Conservation (phyloP, 2,329 filamentous ascomycete species). For the Herpotrichia juniperi region DNA sequence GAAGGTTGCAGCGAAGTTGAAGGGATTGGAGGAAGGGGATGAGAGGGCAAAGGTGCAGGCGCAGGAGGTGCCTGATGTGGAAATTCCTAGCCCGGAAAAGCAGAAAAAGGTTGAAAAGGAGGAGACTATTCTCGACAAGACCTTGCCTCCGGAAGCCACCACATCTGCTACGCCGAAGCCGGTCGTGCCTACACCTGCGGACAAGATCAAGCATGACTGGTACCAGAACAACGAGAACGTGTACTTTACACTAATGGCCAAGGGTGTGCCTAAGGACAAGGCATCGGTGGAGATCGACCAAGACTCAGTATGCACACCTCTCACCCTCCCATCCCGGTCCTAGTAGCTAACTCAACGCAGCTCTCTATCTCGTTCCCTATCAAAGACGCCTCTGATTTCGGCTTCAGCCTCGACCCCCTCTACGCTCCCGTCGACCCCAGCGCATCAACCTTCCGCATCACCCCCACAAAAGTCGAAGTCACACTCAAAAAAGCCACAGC, state of each 20-base stretch:
- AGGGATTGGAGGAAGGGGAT: conserved; percentile 56
- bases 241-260: conserved; percentile 69
- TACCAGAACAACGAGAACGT: conserved; percentile 68
- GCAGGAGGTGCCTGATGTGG: conserved; percentile 60
- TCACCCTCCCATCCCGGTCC: background rate
- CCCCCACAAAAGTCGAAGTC: conserved; percentile 81
- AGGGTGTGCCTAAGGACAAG: conserved; percentile 65
- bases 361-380: conserved; percentile 66
- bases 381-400: conserved; percentile 59
- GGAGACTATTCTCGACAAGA: conserved; percentile 20
- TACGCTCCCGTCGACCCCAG: conserved; percentile 68
- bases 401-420: conserved; percentile 69
- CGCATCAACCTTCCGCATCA: conserved; percentile 67
- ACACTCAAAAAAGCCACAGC: conserved; percentile 69
- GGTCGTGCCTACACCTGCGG: conserved; percentile 50
- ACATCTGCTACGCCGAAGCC: conserved; percentile 24
- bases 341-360: conserved; percentile 18
- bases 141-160: conserved; percentile 11
- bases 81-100: conserved; percentile 41
- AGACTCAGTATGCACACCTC: conserved; percentile 46
- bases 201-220: conserved; percentile 72
- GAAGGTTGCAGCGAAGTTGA: conserved; percentile 61
- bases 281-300: conserved; percentile 59
- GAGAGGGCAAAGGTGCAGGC: conserved; percentile 44
- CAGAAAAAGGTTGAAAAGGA: conserved; percentile 18